Base-by-base conservation (phyloP, 768 basidiomycete species). In the Termitomyces sp. region DNA sequence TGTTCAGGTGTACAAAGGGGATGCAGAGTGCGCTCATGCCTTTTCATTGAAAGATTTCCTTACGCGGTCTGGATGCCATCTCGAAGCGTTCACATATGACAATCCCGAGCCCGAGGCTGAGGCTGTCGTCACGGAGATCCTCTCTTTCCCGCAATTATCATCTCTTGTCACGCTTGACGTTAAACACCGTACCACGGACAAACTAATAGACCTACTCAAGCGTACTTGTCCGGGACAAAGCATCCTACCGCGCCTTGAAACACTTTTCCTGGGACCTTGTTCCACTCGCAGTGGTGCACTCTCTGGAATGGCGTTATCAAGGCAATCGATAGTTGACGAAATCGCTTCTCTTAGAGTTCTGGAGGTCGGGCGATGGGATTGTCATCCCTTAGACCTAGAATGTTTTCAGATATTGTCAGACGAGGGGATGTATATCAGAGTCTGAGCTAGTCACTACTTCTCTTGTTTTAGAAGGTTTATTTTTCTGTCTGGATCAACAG, bases 21-120 rank as follows among this genome's bases (percentile, higher is more conserved):
- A 22, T 18, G 3, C 32, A 15, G 42, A 52, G 6, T 50, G 55
- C n/a, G 39, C 49, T 18, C 60, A 61, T 28, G 39, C 22, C 3
- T 22, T 44, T n/a, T 57, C 61, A 2, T 32, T 59, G 16, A 52
- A n/a, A 33, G 58, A 62, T 44, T 55, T 65, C 22, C 49, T 62
- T 15, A 36, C 42, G 12, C 51, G 64, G 46, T 65, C 64, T 18
- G 40, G 52, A 33, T 62, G 60, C 18, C 38, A 9, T 33, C 57
- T 65, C 5, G 15, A 59, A 35, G 18, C 22, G 2, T 35, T 52
- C 24, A 48, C 28, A 1, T 62, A 56, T 40, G 44, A 51, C 20
- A 40, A 53, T 24, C 15, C 52, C 11, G 49, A 55, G 2, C n/a
- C 48, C 7, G 22, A 57, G 11, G 64, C 56, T 12, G 60, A 65